phyloP scores from a whole-genome alignment of 2,329 filamentous ascomycete genomes.

The Knoxdaviesia capensis region DNA sequence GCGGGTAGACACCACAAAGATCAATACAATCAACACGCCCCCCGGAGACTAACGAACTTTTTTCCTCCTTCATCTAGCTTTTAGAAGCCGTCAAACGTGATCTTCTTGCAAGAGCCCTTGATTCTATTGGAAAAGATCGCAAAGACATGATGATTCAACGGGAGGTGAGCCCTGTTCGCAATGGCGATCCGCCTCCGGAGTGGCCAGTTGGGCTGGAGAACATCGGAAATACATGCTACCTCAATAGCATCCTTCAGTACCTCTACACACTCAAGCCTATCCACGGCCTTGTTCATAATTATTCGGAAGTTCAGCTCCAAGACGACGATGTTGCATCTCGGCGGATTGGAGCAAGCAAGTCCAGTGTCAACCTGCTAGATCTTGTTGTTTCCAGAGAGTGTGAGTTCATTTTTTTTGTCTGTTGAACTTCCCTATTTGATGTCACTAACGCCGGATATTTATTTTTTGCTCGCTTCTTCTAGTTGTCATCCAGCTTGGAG shows the following conservation, averaged over 20 bases:
- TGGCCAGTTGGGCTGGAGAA: conserved; percentile 57
- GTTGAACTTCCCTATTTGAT: neutral
- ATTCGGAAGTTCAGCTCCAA: conserved; percentile 50
- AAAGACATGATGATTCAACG: conserved; percentile 7
- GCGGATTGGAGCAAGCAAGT: conserved; percentile 49
- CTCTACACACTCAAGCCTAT: conserved; percentile 76
- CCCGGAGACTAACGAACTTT: too few relatives aligned
- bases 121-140: conserved; percentile 9
- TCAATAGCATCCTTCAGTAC: conserved; percentile 92
- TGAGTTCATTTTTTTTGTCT: conserved; percentile 23
- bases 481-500: conserved; percentile 58
- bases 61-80: too few relatives aligned
- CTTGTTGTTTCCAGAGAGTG: conserved; percentile 52
- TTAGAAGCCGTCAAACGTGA: conserved; percentile 2
- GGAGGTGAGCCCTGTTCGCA: conserved; percentile 4
- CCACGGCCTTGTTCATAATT: conserved; percentile 60
- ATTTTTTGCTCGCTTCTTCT: neutral
- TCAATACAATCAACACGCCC: too few relatives aligned
- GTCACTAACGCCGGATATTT: conserved; percentile 7
- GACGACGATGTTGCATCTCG: conserved; percentile 44
- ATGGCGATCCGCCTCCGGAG: conserved; percentile 21
- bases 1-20: too few relatives aligned
- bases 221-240: conserved; percentile 93
- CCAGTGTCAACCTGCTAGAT: conserved; percentile 29
- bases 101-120: conserved; percentile 10